Evolutionary conservation across 352 stramenopile species (phyloP).

Genomic region (Nothophytophthora sp.): DNA sequence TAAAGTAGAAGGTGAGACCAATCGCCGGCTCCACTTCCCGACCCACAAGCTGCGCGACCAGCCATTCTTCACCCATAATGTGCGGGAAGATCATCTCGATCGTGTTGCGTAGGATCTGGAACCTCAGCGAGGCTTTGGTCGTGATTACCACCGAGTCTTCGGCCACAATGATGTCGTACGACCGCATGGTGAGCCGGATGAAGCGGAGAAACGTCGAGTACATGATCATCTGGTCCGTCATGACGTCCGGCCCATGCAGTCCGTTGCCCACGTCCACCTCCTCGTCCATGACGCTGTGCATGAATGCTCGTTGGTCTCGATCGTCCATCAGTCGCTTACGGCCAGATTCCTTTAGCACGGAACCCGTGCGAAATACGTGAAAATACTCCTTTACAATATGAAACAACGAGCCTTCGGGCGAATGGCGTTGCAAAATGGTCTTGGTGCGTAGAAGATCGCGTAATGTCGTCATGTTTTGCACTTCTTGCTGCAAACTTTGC

Average conservation of each 20-base stretch:
- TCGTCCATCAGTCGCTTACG: slow-evolving; percentile 5
- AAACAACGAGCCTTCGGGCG: slow-evolving; percentile 22
- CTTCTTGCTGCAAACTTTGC: slow-evolving; percentile 39
- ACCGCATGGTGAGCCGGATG: slow-evolving; percentile 6
- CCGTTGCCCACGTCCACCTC: slow-evolving; percentile 4
- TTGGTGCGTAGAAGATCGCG: slow-evolving; percentile 22
- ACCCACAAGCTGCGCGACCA: no score
- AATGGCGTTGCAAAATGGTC: slow-evolving; percentile 19
- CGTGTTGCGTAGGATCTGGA: slow-evolving; percentile 23
- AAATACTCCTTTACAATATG: slow-evolving; percentile 27
- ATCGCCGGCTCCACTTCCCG: no score
- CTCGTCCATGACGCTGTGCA: slow-evolving; percentile 5
- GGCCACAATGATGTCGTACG: slow-evolving; percentile 4
- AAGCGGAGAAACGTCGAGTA: slow-evolving; percentile 12
- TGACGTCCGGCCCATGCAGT: background rate
- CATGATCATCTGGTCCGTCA: slow-evolving; percentile 4
- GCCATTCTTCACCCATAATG: no score
- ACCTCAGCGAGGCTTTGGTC: slow-evolving; percentile 12
- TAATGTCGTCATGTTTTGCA: slow-evolving; percentile 21
- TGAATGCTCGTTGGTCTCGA: slow-evolving; percentile 11
- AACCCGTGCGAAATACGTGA: slow-evolving; percentile 22
- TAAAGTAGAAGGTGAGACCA: no score
- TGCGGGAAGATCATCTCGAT: slow-evolving; percentile 22
- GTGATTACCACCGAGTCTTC: slow-evolving; percentile 19
- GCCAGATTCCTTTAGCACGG: background rate